phyloP scores from a whole-genome alignment of 306 rosid genomes.

The Styphnolobium japonicum region DNA sequence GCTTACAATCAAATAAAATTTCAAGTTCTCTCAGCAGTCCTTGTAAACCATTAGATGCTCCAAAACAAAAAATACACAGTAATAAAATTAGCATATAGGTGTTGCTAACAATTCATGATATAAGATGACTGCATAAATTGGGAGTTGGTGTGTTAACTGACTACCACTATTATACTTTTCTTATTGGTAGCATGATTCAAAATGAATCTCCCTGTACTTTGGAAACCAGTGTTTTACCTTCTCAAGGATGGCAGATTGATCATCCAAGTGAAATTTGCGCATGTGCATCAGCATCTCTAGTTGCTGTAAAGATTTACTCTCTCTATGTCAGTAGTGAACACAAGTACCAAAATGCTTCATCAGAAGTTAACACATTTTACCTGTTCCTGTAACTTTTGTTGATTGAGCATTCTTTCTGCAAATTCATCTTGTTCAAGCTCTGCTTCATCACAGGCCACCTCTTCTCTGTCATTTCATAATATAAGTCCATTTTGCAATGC shows the following conservation, averaged over 20 bases:
- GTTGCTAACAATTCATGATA: neutral
- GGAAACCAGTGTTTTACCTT: conserved; percentile 45
- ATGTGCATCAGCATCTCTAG: conserved; percentile 77
- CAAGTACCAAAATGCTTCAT: neutral
- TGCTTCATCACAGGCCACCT: conserved; percentile 89
- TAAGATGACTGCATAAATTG: neutral
- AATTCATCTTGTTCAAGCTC: conserved; percentile 74
- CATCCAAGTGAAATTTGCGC: conserved; percentile 70
- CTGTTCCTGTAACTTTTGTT: conserved; percentile 55
- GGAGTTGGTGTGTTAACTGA: neutral
- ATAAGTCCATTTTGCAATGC: conserved; percentile 10
- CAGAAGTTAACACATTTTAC: conserved; percentile 34
- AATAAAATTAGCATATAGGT: neutral
- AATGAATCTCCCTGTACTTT: neutral
- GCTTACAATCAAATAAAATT: neutral
- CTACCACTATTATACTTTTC: neutral
- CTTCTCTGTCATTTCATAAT: conserved; percentile 58
- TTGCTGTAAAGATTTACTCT: conserved; percentile 51
- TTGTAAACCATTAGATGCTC: neutral
- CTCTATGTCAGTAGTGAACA: conserved; percentile 16
- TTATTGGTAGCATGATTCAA: neutral
- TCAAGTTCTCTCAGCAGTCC: neutral
- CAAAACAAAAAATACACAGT: neutral
- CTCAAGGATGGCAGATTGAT: conserved; percentile 77
- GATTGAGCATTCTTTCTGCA: conserved; percentile 53